Conservation (phyloP, 495 filamentous ascomycete genomes). For the Staphylotrichum tortipilum region DNA sequence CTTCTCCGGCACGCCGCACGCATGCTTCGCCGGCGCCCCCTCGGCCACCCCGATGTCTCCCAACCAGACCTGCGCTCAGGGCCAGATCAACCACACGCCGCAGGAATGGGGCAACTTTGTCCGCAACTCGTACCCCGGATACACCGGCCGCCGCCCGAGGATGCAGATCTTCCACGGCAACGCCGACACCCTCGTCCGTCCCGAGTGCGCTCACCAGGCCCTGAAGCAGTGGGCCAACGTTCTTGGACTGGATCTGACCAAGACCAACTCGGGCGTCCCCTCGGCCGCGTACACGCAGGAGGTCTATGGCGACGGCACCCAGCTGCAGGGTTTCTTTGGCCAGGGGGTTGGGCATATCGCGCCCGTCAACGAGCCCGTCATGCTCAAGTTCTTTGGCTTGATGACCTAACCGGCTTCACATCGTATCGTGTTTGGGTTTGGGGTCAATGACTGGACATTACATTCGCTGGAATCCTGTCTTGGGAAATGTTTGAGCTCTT, state of each 20-base stretch:
- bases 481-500: no score
- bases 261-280: slow-evolving; percentile 26
- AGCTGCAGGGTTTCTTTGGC: slow-evolving; percentile 38
- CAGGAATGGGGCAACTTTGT: slow-evolving; percentile 46
- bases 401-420: slow-evolving; percentile 1
- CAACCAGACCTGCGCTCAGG: slow-evolving; percentile 47
- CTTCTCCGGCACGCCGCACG: slow-evolving; percentile 46
- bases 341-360: slow-evolving; percentile 42
- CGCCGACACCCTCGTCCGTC: slow-evolving; percentile 40
- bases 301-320: slow-evolving; percentile 40
- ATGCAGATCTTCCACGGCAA: slow-evolving; percentile 51
- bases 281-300: slow-evolving; percentile 34
- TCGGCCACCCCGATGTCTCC: slow-evolving; percentile 30
- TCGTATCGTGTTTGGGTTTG: no score
- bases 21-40: slow-evolving; percentile 35
- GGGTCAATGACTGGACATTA: no score
- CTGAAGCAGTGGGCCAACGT: slow-evolving; percentile 52
- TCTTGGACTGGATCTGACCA: slow-evolving; percentile 28
- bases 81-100: slow-evolving; percentile 35
- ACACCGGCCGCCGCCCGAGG: slow-evolving; percentile 42
- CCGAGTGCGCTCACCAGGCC: slow-evolving; percentile 43
- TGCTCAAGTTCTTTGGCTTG: slow-evolving; percentile 34
- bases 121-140: slow-evolving; percentile 44
- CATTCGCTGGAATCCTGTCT: no score
- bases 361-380: slow-evolving; percentile 30